Percentiles rank a stretch among this genome's conserved stretches.
Conservation (phyloP, 768 basidiomycete species). For the Termitomyces sp. region DNA sequence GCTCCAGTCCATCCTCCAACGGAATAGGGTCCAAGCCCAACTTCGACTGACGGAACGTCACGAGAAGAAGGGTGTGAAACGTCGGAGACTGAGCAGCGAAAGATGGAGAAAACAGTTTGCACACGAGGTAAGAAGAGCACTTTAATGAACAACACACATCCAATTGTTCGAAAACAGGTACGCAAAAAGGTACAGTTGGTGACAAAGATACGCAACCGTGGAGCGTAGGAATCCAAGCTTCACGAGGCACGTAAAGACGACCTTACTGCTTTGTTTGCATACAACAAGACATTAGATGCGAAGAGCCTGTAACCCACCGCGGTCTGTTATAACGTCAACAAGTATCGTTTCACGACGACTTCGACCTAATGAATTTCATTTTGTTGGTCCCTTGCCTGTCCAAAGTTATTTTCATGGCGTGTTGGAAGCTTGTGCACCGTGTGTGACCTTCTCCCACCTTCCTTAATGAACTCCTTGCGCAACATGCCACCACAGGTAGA, state of each 20-base stretch:
- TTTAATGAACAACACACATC: constrained; percentile 6
- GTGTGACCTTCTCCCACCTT: neutral
- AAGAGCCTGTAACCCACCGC: neutral
- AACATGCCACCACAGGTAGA: neutral
- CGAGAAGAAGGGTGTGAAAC: constrained; percentile 80
- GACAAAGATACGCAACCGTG: constrained; percentile 71
- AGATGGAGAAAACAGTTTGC: constrained; percentile 81
- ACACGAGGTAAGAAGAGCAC: constrained; percentile 53
- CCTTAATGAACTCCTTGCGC: neutral
- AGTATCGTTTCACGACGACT: neutral
- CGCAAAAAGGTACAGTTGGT: constrained; percentile 81
- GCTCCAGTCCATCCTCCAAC: constrained; percentile 46
- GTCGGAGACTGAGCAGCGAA: constrained; percentile 68
- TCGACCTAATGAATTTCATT: neutral
- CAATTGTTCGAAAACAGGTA: constrained; percentile 46
- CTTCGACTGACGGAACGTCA: constrained; percentile 54
- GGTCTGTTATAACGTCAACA: neutral
- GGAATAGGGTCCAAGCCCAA: constrained; percentile 54
- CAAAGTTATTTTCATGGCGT: neutral
- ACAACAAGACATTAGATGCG: neutral
- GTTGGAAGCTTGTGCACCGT: neutral
- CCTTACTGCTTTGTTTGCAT: neutral
- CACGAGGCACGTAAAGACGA: neutral
- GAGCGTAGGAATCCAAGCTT: constrained; percentile 40
- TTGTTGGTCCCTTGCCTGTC: neutral